Evolutionary conservation across 23 red algal genomes (phyloP).

Genomic region (Agarophyton chilense): DNA sequence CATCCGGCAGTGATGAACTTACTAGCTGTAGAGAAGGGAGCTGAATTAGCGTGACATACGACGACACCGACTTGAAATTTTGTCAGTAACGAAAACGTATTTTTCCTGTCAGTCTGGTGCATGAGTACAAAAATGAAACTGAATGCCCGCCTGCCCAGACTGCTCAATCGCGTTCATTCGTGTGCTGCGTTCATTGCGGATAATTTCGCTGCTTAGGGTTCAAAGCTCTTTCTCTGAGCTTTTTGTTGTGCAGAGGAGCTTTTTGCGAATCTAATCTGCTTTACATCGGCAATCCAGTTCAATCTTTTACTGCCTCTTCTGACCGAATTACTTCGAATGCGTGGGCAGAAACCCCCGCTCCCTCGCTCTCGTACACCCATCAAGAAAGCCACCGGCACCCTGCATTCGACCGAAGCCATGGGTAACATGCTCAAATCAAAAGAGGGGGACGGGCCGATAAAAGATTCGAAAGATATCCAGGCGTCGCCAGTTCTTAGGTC

Average conservation of each 20-base stretch:
- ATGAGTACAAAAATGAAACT: too few species aligned
- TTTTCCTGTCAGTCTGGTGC: not conserved
- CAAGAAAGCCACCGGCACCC: not conserved
- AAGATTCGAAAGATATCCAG: not conserved
- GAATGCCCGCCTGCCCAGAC: too few species aligned
- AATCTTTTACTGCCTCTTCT: not conserved
- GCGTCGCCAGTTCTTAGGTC: not conserved
- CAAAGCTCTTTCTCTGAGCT: not conserved
- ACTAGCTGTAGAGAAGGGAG: too few species aligned
- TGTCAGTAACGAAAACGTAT: constrained; percentile 1
- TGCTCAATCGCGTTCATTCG: too few species aligned
- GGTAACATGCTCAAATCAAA: not conserved
- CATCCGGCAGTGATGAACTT: too few species aligned
- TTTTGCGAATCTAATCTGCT: not conserved
- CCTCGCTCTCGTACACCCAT: not conserved
- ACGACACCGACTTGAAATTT: not conserved
- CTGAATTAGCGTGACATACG: not conserved
- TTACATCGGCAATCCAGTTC: not conserved
- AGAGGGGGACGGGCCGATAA: not conserved
- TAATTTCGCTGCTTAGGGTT: not conserved
- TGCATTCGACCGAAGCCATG: not conserved
- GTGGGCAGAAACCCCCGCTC: not conserved
- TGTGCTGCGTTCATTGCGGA: not conserved
- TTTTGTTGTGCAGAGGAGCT: not conserved
- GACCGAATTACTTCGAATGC: constrained; percentile 11